Percentiles rank a stretch among this genome's conserved stretches.
Evolutionary conservation across 192 early-diverging fungal species (phyloP).

Genomic region (Backusella psychrophila): DNA sequence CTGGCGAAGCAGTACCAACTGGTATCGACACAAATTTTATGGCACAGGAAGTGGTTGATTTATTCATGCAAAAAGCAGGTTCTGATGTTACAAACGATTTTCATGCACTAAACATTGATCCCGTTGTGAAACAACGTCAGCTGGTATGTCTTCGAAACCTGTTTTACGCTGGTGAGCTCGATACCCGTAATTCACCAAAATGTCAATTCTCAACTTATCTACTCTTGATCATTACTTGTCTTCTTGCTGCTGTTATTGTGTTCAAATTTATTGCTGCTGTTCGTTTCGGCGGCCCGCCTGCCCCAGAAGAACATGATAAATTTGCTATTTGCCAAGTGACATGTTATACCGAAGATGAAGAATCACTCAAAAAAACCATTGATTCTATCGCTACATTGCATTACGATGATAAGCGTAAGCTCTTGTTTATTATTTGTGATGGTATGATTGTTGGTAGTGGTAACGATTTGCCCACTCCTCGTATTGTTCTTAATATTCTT

Average conservation of each 20-base stretch:
- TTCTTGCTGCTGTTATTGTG: conserved; percentile 70
- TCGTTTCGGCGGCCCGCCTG: conserved; percentile 65
- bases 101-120: conserved; percentile 17
- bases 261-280: conserved; percentile 82
- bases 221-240: conserved; percentile 54
- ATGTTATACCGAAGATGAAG: conserved; percentile 94
- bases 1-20: conserved; percentile 21
- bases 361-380: conserved; percentile 78
- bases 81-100: conserved; percentile 49
- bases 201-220: conserved; percentile 70
- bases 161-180: conserved; percentile 68
- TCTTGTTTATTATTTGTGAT: conserved; percentile 87
- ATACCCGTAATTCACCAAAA: conserved; percentile 56
- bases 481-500: conserved; percentile 89
- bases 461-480: conserved; percentile 93
- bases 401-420: conserved; percentile 88
- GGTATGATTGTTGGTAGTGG: conserved; percentile 96
- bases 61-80: conserved; percentile 47
- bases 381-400: conserved; percentile 75
- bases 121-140: conserved; percentile 24
- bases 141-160: conserved; percentile 59
- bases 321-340: conserved; percentile 96
- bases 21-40: conserved; percentile 43
- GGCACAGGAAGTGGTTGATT: conserved; percentile 28
- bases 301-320: conserved; percentile 90